These are phyloP conservation scores for Aspergillus candidus DNA, from an alignment of 2,329 filamentous ascomycete genomes.

Conservation along the genomic window DNA sequence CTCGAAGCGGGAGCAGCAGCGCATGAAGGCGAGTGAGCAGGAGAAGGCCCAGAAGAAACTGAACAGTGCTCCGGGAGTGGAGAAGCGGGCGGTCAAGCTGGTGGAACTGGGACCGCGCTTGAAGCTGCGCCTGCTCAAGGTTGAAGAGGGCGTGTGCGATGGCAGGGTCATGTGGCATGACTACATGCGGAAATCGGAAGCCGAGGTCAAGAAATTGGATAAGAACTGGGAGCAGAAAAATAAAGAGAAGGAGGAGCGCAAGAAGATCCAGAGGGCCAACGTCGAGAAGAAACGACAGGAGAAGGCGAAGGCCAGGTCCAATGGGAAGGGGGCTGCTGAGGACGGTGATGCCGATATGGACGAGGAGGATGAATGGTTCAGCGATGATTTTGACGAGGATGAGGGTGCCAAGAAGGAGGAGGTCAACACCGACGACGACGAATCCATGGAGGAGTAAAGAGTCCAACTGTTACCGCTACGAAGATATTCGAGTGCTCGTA, in stretches of 20 bases:
- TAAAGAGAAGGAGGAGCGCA: slow-evolving; percentile 75
- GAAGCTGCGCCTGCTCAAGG: slow-evolving; percentile 83
- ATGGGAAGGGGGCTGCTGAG: slow-evolving; percentile 39
- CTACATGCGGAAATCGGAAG: slow-evolving; percentile 75
- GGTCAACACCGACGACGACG: slow-evolving; percentile 28
- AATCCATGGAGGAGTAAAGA: slow-evolving; percentile 39
- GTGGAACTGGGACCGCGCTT: slow-evolving; percentile 88
- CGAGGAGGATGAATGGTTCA: slow-evolving; percentile 50
- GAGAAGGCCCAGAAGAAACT: slow-evolving; percentile 41
- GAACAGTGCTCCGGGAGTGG: slow-evolving; percentile 49
- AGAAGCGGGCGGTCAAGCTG: slow-evolving; percentile 83
- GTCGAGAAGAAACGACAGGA: slow-evolving; percentile 76
- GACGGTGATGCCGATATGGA: slow-evolving; percentile 49
- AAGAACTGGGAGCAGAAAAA: slow-evolving; percentile 72
- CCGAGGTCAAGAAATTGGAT: slow-evolving; percentile 73
- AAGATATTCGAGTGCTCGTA: not conserved
- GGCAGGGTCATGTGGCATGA: slow-evolving; percentile 98
- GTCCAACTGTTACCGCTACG: not conserved
- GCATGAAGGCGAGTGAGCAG: slow-evolving; percentile 40
- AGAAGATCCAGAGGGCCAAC: slow-evolving; percentile 79
- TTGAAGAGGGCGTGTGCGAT: slow-evolving; percentile 85
- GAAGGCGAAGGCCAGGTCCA: slow-evolving; percentile 44
- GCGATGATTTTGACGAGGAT: slow-evolving; percentile 45
- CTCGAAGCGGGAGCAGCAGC: slow-evolving; percentile 46
- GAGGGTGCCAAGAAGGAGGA: slow-evolving; percentile 37